Conservation (phyloP, 306 rosid species). For the Vachellia pachyceras region DNA sequence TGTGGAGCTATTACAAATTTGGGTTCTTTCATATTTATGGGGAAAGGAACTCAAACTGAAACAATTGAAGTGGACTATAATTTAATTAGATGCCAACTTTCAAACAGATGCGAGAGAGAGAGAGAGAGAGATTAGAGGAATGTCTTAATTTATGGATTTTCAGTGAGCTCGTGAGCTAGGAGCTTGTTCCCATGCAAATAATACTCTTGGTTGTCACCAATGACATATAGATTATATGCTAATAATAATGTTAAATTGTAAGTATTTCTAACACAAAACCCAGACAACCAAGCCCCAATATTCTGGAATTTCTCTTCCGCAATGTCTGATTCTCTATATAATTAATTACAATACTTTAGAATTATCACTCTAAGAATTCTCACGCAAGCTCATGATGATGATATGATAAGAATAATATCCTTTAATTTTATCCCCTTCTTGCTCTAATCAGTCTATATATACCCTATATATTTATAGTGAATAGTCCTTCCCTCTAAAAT, state of each 20-base stretch:
- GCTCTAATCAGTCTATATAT: too few species aligned
- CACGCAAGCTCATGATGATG: slow-evolving; percentile 12
- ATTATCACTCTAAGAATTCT: slow-evolving; percentile 36
- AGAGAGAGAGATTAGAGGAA: not conserved
- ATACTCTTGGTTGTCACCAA: slow-evolving; percentile 64
- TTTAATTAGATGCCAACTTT: not conserved
- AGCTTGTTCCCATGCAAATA: slow-evolving; percentile 58
- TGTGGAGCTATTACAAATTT: not conserved
- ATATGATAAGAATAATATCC: too few species aligned
- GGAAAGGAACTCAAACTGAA: not conserved
- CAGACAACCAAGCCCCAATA: slow-evolving; percentile 45
- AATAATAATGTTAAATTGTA: slow-evolving; percentile 20
- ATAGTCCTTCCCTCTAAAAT: slow-evolving; percentile 35
- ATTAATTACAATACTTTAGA: slow-evolving; percentile 40
- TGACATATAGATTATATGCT: not conserved
- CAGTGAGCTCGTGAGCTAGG: slow-evolving; percentile 54
- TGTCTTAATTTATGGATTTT: slow-evolving; percentile 24
- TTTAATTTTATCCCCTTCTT: too few species aligned
- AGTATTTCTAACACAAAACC: slow-evolving; percentile 40
- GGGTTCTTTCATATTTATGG: not conserved
- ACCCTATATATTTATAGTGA: not conserved
- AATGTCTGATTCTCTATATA: slow-evolving; percentile 50
- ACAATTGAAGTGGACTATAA: not conserved
- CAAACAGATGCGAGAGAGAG: not conserved
- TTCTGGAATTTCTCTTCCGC: slow-evolving; percentile 49